Percentiles rank a stretch among this genome's conserved stretches.
Conservation (phyloP, 768 basidiomycete species). For the Sutorius australiensis region DNA sequence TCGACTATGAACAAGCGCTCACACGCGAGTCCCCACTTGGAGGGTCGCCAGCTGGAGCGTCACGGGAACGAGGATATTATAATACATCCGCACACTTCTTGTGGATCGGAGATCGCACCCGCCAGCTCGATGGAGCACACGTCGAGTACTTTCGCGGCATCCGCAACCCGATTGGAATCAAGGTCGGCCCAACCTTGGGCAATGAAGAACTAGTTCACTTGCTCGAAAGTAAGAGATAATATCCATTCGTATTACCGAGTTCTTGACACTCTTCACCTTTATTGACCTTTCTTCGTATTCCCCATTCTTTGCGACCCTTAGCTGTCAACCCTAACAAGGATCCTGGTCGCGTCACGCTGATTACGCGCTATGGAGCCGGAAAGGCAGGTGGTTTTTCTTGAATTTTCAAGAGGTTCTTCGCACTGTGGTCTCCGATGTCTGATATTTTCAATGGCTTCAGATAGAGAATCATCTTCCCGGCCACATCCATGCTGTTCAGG, state of each 20-base stretch:
- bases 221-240: conserved; percentile 59
- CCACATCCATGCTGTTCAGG: conserved; percentile 80
- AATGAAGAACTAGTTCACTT: conserved; percentile 71
- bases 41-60: conserved; percentile 9
- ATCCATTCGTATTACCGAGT: background rate
- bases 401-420: background rate
- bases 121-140: conserved; percentile 89
- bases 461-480: conserved; percentile 68
- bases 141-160: conserved; percentile 94
- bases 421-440: background rate
- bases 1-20: conserved; percentile 88
- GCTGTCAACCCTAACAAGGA: conserved; percentile 88
- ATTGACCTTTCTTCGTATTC: background rate
- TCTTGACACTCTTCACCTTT: background rate
- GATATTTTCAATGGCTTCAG: conserved; percentile 35
- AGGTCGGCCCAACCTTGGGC: conserved; percentile 88
- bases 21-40: conserved; percentile 64
- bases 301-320: conserved; percentile 23
- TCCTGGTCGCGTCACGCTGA: conserved; percentile 79
- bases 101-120: conserved; percentile 96
- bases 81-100: conserved; percentile 93
- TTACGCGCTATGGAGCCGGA: conserved; percentile 88
- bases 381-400: conserved; percentile 50
- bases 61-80: conserved; percentile 53
- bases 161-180: conserved; percentile 91